Conservation (phyloP, 192 early-diverging fungal species). For the Linnemannia elongata region DNA sequence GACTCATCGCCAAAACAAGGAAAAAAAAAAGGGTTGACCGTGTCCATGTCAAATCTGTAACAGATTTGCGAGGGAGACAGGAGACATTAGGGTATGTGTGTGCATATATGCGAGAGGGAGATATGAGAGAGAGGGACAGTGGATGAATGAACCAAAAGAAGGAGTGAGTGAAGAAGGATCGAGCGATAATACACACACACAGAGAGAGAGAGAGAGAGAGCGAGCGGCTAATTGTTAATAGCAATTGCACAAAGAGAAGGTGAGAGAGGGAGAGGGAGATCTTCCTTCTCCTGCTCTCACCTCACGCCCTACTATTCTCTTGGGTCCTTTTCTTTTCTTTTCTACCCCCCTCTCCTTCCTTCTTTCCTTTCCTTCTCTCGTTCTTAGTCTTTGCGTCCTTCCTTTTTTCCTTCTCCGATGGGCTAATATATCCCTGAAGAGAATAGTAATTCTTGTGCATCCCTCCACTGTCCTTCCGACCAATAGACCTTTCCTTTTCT, state of each 20-base stretch:
- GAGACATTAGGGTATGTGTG: not conserved
- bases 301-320: not conserved
- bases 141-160: not conserved
- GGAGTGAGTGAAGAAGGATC: not conserved
- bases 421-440: not conserved
- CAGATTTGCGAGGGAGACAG: not conserved
- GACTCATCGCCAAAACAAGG: conserved; percentile 3
- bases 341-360: not conserved
- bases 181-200: no score
- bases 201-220: not conserved
- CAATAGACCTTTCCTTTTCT: not conserved
- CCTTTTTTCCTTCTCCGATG: not conserved
- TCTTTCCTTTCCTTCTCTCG: not conserved
- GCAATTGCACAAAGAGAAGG: no score
- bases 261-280: not conserved
- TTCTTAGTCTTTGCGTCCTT: conserved; percentile 12
- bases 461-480: not conserved
- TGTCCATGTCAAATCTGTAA: not conserved
- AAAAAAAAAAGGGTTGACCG: not conserved
- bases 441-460: not conserved
- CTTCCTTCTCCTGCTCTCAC: conserved; percentile 1
- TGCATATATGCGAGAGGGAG: not conserved
- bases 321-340: not conserved
- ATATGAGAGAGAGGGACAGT: not conserved
- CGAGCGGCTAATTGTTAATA: no score